Base-by-base conservation (phyloP, 805 yeast genomes). In the Suhomyces sp. region DNA sequence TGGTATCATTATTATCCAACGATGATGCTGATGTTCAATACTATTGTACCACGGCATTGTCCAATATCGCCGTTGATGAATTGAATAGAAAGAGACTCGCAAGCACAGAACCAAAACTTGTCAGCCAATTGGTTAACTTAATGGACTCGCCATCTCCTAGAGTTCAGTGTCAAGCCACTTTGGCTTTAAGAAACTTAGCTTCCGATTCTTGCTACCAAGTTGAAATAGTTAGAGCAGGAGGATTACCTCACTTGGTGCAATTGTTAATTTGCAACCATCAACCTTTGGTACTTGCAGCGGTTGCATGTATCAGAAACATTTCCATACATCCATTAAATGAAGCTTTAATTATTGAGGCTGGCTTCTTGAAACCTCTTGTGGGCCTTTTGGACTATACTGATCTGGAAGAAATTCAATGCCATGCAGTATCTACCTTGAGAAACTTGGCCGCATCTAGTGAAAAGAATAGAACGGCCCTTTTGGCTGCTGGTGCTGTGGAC, bases 91-190 rank as follows among this genome's bases (percentile, higher is more conserved):
- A 83, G 58, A 85, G 84, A 53, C 72, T 93, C 48, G 79, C 96
- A 3, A 82, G 88, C 42, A 86, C 96, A 4, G 98, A 93, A 64
- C 96, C 97, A 10, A 83, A 87, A 52, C 74, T 93, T 44, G 96
- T 93, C 9, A 70, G 83, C 42, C 93, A 88, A 56, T 74, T 93
- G 45, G 96, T 93, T 18, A 77, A 77, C 44, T 73, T 93, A 47
- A 91, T 93, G 98, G 95, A 87, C 56, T 85, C 95, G 3, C 83
- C 88, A 9, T 79, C 93, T 29, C 91, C 97, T 23, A 76, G 98
- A 50, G 97, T 93, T 22, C 97, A 93, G 64, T 93, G 99, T 63
- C 98, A 93, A 68, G 98, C 98, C 0, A 95, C 98, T 4, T 72
- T 93, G 44, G 98, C 98, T 2, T 72, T 93, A 48, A 78, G 99